Evolutionary conservation across 192 early-diverging fungal species (phyloP).

Genomic region (Coemansia sp.): DNA sequence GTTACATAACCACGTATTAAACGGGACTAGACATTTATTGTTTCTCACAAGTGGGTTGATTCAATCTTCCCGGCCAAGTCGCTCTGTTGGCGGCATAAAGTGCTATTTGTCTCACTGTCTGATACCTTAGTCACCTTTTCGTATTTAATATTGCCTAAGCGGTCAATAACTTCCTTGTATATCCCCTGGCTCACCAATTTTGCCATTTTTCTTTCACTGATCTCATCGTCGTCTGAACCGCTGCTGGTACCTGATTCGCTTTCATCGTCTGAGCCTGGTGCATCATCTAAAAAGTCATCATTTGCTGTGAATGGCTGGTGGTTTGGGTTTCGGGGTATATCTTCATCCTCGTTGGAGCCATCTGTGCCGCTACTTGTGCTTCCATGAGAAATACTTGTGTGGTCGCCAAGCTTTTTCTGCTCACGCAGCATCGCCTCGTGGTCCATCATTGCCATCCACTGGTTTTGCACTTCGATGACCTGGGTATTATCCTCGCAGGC

Average conservation of each 20-base stretch:
- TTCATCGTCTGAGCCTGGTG: background rate
- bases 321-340: constrained; percentile 15
- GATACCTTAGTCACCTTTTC: constrained; percentile 7
- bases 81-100: background rate
- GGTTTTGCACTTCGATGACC: constrained; percentile 74
- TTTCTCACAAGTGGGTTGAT: background rate
- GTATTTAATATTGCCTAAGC: constrained; percentile 44
- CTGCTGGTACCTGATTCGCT: constrained; percentile 25
- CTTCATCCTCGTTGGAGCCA: background rate
- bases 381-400: constrained; percentile 17
- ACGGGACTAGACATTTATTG: background rate
- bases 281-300: background rate
- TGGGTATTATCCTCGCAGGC: constrained; percentile 72
- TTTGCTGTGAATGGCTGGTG: background rate
- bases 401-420: constrained; percentile 22
- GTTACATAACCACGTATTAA: background rate
- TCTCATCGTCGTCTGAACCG: constrained; percentile 7
- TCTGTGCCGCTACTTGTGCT: constrained; percentile 1
- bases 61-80: constrained; percentile 9
- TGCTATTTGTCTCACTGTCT: background rate
- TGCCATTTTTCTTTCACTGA: constrained; percentile 31
- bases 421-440: constrained; percentile 60
- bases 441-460: constrained; percentile 77
- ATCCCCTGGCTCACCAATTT: constrained; percentile 38
- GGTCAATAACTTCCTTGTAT: constrained; percentile 33